Percentiles rank a stretch among this genome's conserved stretches.
phyloP scores from a whole-genome alignment of 1,284 basidiomycete genomes.

The Puccinia horiana region DNA sequence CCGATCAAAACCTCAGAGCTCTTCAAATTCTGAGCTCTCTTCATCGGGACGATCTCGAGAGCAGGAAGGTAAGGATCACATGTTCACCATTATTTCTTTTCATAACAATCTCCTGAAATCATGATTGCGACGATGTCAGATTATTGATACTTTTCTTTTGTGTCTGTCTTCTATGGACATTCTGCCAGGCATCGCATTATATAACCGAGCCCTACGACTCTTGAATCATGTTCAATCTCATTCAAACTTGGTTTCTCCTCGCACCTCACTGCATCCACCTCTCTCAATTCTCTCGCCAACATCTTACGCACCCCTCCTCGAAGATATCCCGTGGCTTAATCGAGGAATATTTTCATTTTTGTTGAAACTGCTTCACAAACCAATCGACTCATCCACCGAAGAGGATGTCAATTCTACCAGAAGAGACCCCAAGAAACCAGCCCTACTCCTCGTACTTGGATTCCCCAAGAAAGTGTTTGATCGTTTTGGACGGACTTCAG shows the following conservation, averaged over 20 bases:
- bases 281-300: slow-evolving; percentile 37
- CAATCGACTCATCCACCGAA: not conserved
- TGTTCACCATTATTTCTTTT: not conserved
- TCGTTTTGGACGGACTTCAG: slow-evolving; percentile 43
- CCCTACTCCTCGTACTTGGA: slow-evolving; percentile 20
- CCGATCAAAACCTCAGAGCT: slow-evolving; percentile 4
- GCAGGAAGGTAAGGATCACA: slow-evolving; percentile 14
- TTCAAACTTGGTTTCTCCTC: slow-evolving; percentile 36
- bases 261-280: slow-evolving; percentile 32
- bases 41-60: slow-evolving; percentile 20
- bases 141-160: not conserved
- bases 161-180: not conserved
- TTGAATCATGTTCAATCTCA: slow-evolving; percentile 46
- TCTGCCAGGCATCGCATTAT: slow-evolving; percentile 30
- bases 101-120: not conserved
- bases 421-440: slow-evolving; percentile 30
- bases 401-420: not conserved
- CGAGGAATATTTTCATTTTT: slow-evolving; percentile 43
- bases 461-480: slow-evolving; percentile 36
- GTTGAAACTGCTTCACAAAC: slow-evolving; percentile 31
- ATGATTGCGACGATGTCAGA: not conserved
- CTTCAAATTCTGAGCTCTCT: not conserved
- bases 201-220: slow-evolving; percentile 42
- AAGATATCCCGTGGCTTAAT: slow-evolving; percentile 38
- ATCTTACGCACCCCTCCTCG: slow-evolving; percentile 40